Conservation (phyloP, 1,284 basidiomycete genomes). For the Meira nashicola region DNA sequence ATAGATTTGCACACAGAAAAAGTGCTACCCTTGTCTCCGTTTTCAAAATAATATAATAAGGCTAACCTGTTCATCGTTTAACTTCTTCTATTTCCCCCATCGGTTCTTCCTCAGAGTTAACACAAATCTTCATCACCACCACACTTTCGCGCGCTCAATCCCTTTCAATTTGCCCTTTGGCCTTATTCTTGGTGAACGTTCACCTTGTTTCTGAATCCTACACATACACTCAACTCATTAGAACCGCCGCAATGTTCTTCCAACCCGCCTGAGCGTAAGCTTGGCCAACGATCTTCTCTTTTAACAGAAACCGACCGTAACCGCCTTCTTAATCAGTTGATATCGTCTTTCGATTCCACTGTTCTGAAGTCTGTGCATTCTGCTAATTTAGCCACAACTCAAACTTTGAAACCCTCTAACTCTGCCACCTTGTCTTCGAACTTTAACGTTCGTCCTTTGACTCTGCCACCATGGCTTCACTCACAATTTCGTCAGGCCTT, state of each 20-base stretch:
- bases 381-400: neutral
- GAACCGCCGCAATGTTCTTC: neutral
- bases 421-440: slow-evolving; percentile 5
- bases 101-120: no score
- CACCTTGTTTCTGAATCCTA: neutral
- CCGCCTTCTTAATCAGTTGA: slow-evolving; percentile 3
- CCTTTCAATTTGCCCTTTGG: no score
- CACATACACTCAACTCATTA: neutral
- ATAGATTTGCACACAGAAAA: no score
- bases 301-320: slow-evolving; percentile 12
- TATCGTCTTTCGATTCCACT: slow-evolving; percentile 4
- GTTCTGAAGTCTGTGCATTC: neutral
- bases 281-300: slow-evolving; percentile 36
- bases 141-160: no score
- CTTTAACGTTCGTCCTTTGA: slow-evolving; percentile 4
- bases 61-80: no score
- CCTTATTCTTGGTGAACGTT: neutral
- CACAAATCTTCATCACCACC: no score
- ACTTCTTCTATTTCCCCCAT: no score
- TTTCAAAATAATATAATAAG: no score
- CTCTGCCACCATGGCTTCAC: slow-evolving; percentile 19
- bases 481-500: slow-evolving; percentile 7
- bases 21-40: no score
- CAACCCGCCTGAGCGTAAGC: slow-evolving; percentile 27
- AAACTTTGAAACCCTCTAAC: neutral